Percentiles rank a stretch among this genome's conserved stretches.
Conservation (phyloP, 495 filamentous ascomycete species). For the Entonaema liquescens region DNA sequence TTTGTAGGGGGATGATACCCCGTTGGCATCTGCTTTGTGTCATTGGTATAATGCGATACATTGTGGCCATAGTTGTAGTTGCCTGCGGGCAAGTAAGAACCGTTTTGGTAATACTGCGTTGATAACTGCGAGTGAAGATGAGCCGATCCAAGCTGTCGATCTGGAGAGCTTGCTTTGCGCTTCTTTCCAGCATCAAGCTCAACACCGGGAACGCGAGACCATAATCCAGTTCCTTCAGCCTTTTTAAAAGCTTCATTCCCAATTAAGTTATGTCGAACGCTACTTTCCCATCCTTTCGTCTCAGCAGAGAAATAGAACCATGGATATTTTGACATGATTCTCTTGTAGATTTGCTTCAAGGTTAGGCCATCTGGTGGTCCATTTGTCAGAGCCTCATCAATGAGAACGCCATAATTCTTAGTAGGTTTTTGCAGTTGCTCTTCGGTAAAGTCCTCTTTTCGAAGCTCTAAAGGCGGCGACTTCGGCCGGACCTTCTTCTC, state of each 20-base stretch:
- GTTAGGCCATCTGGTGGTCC: slow-evolving; percentile 75
- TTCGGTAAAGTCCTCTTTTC: slow-evolving; percentile 77
- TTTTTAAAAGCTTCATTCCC: slow-evolving; percentile 89
- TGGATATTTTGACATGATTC: slow-evolving; percentile 86
- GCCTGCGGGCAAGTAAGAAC: slow-evolving; percentile 40
- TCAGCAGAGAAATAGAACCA: slow-evolving; percentile 84
- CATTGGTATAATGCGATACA: slow-evolving; percentile 39
- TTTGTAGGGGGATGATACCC: slow-evolving; percentile 31
- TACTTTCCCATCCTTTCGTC: slow-evolving; percentile 95
- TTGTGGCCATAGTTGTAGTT: slow-evolving; percentile 32
- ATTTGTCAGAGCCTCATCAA: slow-evolving; percentile 85
- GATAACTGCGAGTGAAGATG: slow-evolving; percentile 43
- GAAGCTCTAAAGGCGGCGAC: slow-evolving; percentile 66
- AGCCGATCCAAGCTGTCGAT: slow-evolving; percentile 47
- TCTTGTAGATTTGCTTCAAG: slow-evolving; percentile 92
- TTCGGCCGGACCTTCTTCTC: slow-evolving; percentile 66
- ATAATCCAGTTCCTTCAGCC: slow-evolving; percentile 67
- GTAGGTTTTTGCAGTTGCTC: slow-evolving; percentile 87
- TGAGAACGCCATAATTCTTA: slow-evolving; percentile 87
- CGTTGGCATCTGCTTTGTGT: slow-evolving; percentile 34
- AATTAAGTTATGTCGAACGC: slow-evolving; percentile 93
- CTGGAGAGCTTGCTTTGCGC: slow-evolving; percentile 58
- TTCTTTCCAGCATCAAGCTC: slow-evolving; percentile 62
- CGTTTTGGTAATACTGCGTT: slow-evolving; percentile 44
- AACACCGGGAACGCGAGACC: slow-evolving; percentile 60